Percentiles rank a stretch among this genome's conserved stretches.
phyloP scores from a whole-genome alignment of 768 basidiomycete species.

The Lentinula guzmanii region DNA sequence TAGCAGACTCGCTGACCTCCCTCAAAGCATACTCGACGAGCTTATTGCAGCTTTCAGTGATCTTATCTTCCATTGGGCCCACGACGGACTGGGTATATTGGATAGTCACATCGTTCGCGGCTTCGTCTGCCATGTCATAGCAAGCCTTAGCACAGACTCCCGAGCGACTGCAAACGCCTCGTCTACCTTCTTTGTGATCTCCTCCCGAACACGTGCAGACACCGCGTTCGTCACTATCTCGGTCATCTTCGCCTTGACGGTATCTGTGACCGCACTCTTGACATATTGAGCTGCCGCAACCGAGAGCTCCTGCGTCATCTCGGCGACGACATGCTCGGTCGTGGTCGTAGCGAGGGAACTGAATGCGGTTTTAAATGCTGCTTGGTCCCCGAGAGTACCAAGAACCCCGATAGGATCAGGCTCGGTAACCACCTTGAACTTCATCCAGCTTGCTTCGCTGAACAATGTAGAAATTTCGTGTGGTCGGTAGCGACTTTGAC shows the following conservation, averaged over 20 bases:
- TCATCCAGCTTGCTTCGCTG: conserved; percentile 4
- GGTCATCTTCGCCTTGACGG: not conserved
- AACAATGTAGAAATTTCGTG: conserved; percentile 1
- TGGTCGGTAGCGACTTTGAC: not conserved
- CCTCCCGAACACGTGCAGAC: not conserved
- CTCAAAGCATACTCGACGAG: not conserved
- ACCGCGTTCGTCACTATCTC: not conserved
- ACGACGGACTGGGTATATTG: not conserved
- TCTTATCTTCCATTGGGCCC: not conserved
- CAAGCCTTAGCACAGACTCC: not conserved
- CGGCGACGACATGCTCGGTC: not conserved
- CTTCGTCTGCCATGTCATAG: not conserved
- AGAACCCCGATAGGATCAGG: not conserved
- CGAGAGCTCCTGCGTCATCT: not conserved
- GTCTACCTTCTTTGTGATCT: not conserved
- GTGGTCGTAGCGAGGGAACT: not conserved
- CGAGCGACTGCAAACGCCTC: not conserved
- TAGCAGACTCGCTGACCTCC: not conserved
- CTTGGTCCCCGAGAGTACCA: not conserved
- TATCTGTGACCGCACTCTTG: not conserved
- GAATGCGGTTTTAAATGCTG: conserved; percentile 1
- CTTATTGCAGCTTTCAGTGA: not conserved
- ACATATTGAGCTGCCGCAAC: not conserved
- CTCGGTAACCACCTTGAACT: conserved; percentile 5
- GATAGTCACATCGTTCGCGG: not conserved